Evolutionary conservation across 192 early-diverging fungal genomes (phyloP), one percentile per base, ranked within the genome.

Genomic region (Linnemannia schmuckeri): DNA sequence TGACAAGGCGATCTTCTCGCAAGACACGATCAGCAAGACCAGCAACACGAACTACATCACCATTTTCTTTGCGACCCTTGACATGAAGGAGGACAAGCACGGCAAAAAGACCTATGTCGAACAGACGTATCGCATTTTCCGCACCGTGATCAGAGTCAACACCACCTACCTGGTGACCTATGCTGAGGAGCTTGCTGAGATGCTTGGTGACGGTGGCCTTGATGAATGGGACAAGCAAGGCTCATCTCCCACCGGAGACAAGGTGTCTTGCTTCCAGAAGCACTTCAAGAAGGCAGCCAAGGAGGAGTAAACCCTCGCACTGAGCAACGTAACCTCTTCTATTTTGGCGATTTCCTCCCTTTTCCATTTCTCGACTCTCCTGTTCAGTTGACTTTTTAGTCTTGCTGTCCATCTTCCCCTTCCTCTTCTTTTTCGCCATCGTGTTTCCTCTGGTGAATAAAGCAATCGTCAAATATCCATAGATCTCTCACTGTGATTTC

Each of bases 31-130:
- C 72, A 4, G n/a, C 41, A 47, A 73, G 7, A 4, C 4, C 6
- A 30, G 47, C 27, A 22, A 40, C 24, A 47, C 20, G 7, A 42
- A 42, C 41, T 24, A 20, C 44, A 47, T 40, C 72, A 73, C 72
- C 27, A 73, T 73, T 42, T 73, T 73, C 72, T 73, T 27, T 42
- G 44, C 72, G 18, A 49, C 44, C 46, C 44, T 73, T 12, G 72
- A 73, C 41, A 73, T 73, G 72, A 20, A 18, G 15, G 2, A 42
- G 15, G 42, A 49, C 18, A 13, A 24, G 15, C 27, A 20, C 6
- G 72, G 72, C 72, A 73, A 73, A 44, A 27, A 73, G 22, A 46
- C 40, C 15, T 73, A 73, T 44, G 47, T 20, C 20, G 22, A n/a
- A 24, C 72, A 73, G 41, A 49, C 18, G 9, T 73, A 73, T 42